phyloP scores from a whole-genome alignment of 345 rosid genomes.

The Dipteronia dyeriana region DNA sequence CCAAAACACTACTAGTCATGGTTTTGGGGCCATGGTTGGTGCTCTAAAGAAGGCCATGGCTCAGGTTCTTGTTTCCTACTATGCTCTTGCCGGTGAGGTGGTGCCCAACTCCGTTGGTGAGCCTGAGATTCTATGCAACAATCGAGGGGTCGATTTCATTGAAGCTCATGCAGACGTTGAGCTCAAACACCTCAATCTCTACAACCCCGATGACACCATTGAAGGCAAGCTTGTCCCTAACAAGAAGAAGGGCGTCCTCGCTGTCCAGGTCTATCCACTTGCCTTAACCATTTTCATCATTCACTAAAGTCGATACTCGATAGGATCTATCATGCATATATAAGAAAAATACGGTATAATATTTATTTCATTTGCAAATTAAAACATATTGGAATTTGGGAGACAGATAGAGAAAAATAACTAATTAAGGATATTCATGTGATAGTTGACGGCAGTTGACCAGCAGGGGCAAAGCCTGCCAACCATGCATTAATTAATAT shows the following conservation, averaged over 20 bases:
- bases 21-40: conserved; percentile 33
- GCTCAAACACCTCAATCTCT: conserved; percentile 55
- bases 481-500: too few species aligned
- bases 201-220: conserved; percentile 65
- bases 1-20: conserved; percentile 15
- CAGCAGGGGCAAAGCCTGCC: too few species aligned
- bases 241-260: conserved; percentile 57
- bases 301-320: too few species aligned
- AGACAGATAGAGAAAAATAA: too few species aligned
- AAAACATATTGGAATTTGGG: too few species aligned
- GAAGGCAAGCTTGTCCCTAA: conserved; percentile 66
- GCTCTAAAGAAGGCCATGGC: conserved; percentile 63
- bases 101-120: conserved; percentile 58
- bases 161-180: conserved; percentile 64
- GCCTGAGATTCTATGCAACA: conserved; percentile 85
- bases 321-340: too few species aligned
- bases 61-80: conserved; percentile 65
- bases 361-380: too few species aligned
- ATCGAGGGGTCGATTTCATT: conserved; percentile 73
- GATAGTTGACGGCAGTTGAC: too few species aligned
- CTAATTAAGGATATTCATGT: too few species aligned
- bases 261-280: conserved; percentile 70
- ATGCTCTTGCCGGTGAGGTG: conserved; percentile 72
- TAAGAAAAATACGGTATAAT: too few species aligned
- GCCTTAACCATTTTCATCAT: neutral